These are phyloP conservation scores for Aristolochia contorta DNA, from an alignment of 164 flowering plant species.

Conservation along the genomic window DNA sequence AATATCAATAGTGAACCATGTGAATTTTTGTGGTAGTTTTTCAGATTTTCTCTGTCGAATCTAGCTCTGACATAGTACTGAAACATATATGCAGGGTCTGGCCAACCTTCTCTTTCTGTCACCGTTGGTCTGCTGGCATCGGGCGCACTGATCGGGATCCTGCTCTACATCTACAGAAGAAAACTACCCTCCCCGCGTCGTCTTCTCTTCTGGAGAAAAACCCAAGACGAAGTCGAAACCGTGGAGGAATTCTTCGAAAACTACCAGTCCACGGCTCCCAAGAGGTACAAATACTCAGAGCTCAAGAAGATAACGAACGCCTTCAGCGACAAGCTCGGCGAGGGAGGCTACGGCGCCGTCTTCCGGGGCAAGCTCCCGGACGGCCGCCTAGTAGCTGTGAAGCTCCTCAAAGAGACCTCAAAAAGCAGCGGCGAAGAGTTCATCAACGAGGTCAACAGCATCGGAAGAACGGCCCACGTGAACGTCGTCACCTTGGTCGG, in stretches of 20 bases:
- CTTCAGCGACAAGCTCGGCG: conserved; percentile 7
- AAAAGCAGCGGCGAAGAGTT: neutral
- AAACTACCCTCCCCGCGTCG: neutral
- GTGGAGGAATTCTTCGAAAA: neutral
- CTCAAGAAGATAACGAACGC: conserved; percentile 3
- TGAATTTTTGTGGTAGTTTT: too few species aligned
- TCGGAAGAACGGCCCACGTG: conserved; percentile 5
- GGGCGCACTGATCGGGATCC: too few species aligned
- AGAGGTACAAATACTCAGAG: conserved; percentile 2
- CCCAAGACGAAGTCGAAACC: neutral
- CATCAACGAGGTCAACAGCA: conserved; percentile 6
- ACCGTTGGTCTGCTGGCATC: too few species aligned
- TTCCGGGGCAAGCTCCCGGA: conserved; percentile 9
- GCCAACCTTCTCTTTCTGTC: too few species aligned
- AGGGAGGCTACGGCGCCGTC: conserved; percentile 6
- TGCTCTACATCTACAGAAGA: neutral
- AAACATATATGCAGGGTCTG: too few species aligned
- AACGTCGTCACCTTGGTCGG: conserved; percentile 8
- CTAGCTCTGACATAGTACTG: too few species aligned
- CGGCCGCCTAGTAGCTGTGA: conserved; percentile 10
- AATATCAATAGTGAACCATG: too few species aligned
- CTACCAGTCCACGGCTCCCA: neutral
- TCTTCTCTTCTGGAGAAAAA: neutral
- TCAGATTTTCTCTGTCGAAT: too few species aligned
- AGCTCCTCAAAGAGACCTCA: neutral